Percentiles rank a stretch among this genome's conserved stretches.
Evolutionary conservation across 345 rosid species (phyloP).

Genomic region (Hirschfeldia incana): DNA sequence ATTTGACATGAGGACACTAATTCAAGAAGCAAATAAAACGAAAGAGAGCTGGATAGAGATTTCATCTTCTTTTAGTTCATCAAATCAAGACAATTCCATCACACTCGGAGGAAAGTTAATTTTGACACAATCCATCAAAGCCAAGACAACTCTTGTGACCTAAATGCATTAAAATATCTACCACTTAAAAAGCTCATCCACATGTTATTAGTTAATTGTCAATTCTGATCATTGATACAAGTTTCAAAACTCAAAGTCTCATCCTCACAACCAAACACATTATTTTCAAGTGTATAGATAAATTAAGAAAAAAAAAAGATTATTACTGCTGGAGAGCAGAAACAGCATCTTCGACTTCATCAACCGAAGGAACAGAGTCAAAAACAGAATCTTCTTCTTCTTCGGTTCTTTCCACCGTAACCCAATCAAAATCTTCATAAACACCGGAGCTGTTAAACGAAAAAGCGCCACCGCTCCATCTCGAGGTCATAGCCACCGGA

Average conservation of each 20-base stretch:
- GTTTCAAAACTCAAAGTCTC: constrained; percentile 8
- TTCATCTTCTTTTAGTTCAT: constrained; percentile 3
- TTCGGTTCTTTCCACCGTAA: constrained; percentile 50
- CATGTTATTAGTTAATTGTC: background rate
- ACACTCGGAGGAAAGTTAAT: constrained; percentile 1
- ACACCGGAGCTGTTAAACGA: constrained; percentile 33
- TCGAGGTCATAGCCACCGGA: constrained; percentile 44
- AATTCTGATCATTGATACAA: background rate
- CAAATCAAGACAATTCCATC: constrained; percentile 28
- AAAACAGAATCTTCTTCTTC: constrained; percentile 56
- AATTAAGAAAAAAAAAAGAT: background rate
- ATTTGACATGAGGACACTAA: constrained; percentile 11
- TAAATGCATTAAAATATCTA: background rate
- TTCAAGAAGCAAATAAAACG: constrained; percentile 9
- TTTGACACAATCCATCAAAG: constrained; percentile 5
- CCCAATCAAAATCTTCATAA: constrained; percentile 75
- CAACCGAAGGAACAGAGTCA: constrained; percentile 75
- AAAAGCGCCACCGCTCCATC: constrained; percentile 40
- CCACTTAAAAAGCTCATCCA: constrained; percentile 4
- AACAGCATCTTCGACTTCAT: constrained; percentile 77
- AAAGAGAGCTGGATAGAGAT: constrained; percentile 1
- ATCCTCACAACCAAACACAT: constrained; percentile 5
- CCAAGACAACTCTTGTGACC: constrained; percentile 10
- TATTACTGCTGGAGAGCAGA: constrained; percentile 71
- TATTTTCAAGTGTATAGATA: background rate